phyloP scores from a whole-genome alignment of 257 asterid species.

The Osmanthus fragrans region DNA sequence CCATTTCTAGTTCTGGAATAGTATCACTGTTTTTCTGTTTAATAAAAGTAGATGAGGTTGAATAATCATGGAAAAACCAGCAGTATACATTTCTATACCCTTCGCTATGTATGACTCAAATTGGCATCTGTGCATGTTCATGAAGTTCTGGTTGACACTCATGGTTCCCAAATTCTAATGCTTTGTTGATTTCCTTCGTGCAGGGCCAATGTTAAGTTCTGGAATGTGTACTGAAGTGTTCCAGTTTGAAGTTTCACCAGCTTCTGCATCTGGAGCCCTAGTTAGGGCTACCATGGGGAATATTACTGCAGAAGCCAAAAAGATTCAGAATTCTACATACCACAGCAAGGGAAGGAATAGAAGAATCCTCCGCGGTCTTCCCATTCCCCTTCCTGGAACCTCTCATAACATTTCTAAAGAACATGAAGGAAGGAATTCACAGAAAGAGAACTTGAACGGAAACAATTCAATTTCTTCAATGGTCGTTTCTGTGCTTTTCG shows the following conservation, averaged over 20 bases:
- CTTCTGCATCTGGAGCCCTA: slow-evolving; percentile 67
- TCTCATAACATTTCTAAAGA: slow-evolving; percentile 62
- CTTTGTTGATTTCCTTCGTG: slow-evolving; percentile 9
- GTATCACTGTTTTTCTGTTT: not conserved
- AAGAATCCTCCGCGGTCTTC: slow-evolving; percentile 66
- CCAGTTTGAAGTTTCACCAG: slow-evolving; percentile 85
- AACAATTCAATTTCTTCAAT: slow-evolving; percentile 62
- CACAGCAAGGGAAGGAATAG: slow-evolving; percentile 55
- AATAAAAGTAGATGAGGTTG: not conserved
- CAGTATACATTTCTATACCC: not conserved
- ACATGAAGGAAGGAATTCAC: slow-evolving; percentile 34
- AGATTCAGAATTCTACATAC: slow-evolving; percentile 44
- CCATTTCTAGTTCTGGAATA: not conserved
- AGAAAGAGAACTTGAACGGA: slow-evolving; percentile 47
- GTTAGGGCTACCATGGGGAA: slow-evolving; percentile 60
- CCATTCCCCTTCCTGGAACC: slow-evolving; percentile 52
- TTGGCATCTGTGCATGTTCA: not conserved
- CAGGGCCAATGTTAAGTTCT: slow-evolving; percentile 91
- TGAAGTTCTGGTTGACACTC: not conserved
- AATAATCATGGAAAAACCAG: not conserved
- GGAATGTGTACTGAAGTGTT: slow-evolving; percentile 97
- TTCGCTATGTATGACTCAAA: not conserved
- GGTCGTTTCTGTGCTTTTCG: slow-evolving; percentile 95
- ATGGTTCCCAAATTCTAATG: not conserved
- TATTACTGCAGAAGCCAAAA: slow-evolving; percentile 39